Percentiles rank a stretch among this genome's conserved stretches.
Conservation (phyloP, 495 filamentous ascomycete genomes). For the Xylaria longipes region DNA sequence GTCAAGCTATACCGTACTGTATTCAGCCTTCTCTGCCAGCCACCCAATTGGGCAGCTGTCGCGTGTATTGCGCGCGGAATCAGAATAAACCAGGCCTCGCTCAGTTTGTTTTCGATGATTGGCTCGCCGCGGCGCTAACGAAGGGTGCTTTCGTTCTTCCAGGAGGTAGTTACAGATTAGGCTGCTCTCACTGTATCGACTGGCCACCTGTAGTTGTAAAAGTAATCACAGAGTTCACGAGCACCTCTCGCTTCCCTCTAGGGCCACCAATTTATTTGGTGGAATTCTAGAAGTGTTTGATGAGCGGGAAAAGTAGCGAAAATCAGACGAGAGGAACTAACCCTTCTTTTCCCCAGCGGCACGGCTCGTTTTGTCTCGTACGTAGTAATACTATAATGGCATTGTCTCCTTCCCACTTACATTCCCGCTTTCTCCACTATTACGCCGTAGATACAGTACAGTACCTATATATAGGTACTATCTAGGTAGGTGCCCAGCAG, state of each 20-base stretch:
- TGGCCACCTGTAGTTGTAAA: slow-evolving; percentile 14
- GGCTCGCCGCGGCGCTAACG: slow-evolving; percentile 21
- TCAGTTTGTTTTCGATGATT: slow-evolving; percentile 9
- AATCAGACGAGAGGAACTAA: slow-evolving; percentile 9
- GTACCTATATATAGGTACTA: neutral
- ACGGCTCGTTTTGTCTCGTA: neutral
- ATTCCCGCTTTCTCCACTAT: slow-evolving; percentile 8
- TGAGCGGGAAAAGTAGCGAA: neutral
- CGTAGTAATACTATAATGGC: neutral
- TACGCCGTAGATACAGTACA: neutral
- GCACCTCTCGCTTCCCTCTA: neutral
- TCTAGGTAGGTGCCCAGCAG: neutral
- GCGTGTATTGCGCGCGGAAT: neutral
- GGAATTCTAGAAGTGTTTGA: slow-evolving; percentile 3
- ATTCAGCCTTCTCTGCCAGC: neutral
- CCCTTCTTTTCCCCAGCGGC: neutral
- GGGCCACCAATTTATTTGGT: neutral
- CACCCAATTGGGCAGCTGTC: neutral
- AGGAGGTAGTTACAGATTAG: slow-evolving; percentile 13
- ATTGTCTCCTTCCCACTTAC: neutral
- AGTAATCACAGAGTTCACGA: neutral
- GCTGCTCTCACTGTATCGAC: slow-evolving; percentile 2
- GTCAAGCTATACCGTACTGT: neutral
- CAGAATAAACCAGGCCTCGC: slow-evolving; percentile 7
- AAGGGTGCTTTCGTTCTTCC: neutral